Base-by-base conservation (phyloP, 2,329 filamentous ascomycete species). In the Orbilia oligospora region DNA sequence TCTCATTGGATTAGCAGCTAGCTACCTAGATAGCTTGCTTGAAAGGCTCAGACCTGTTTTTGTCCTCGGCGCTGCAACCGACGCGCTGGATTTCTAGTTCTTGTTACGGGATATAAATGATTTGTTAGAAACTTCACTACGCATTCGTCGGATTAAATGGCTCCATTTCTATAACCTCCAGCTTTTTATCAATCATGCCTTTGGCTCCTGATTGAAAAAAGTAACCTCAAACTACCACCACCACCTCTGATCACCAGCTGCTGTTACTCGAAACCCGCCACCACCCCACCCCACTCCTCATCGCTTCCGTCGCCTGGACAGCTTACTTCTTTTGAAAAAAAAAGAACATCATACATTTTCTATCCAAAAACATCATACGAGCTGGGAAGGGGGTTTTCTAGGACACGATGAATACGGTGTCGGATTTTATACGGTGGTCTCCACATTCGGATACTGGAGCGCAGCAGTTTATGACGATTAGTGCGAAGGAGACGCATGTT, bases 381-480 rank as follows among this genome's bases (percentile, higher is more conserved):
- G n/a, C n/a, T n/a, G n/a, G n/a, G n/a, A n/a, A n/a, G n/a, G n/a
- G n/a, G n/a, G n/a, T n/a, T n/a, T n/a, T n/a, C n/a, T n/a, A n/a
- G n/a, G n/a, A n/a, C 44, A 84, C 81, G 65, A 87, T 87, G 86
- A 86, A 87, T 82, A 86, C 87, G 71, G 86, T 87, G 30, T 79
- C 76, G 64, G 76, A 79, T 38, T 79, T 79, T 36, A 86, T 88
- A 68, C 84, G 87, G 81, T 89, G 87, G 87, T 88, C 87, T 73
- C 87, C 87, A 56, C 87, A 87, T 80, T 86, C 87, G 68, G 85
- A 84, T 79, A 80, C 83, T 82, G 81, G 84, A 81, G 81, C 79
- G 36, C 85, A 86, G 63, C 85, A 86, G 12, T 89, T 88, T 82
- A 82, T 88, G 67, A 85, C 88, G 61, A 86, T 88, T 55, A 87